Percentiles rank a stretch among this genome's conserved stretches.
Conservation (phyloP, 768 basidiomycete species). For the Lyophyllum semitale region DNA sequence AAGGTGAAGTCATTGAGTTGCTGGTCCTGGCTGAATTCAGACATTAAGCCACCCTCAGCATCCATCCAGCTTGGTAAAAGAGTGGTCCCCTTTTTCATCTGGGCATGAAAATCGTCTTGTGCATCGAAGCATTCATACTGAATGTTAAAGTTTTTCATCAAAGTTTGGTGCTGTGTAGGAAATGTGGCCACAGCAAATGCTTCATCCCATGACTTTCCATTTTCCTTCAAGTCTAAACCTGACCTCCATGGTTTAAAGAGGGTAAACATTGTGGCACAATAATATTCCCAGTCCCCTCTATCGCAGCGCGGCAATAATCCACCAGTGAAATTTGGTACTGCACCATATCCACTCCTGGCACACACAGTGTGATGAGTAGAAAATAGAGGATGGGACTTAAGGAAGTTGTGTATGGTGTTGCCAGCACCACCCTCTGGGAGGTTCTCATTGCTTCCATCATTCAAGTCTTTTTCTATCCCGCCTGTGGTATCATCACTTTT, state of each 20-base stretch:
- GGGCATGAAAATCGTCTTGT: conserved; percentile 26
- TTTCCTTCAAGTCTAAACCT: conserved; percentile 20
- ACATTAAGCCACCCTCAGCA: neutral
- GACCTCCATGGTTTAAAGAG: conserved; percentile 27
- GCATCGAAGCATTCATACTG: conserved; percentile 32
- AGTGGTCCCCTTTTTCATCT: neutral
- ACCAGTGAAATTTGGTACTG: conserved; percentile 1
- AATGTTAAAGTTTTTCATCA: conserved; percentile 30
- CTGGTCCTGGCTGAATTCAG: neutral
- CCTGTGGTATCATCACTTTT: neutral
- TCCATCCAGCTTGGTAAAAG: neutral
- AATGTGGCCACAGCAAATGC: conserved; percentile 19
- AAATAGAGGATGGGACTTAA: neutral
- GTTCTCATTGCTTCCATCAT: no score
- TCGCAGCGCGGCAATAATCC: neutral
- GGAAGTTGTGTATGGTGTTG: neutral
- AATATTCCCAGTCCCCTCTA: conserved; percentile 2
- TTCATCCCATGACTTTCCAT: conserved; percentile 22
- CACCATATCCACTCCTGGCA: no score
- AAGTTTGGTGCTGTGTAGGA: conserved; percentile 4
- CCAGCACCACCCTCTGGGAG: no score
- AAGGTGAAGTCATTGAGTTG: neutral
- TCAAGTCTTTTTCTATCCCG: no score
- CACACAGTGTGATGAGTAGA: neutral
- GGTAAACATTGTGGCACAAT: no score